Conservation (phyloP, 2,329 filamentous ascomycete genomes). For the Didymella arachidicola region DNA sequence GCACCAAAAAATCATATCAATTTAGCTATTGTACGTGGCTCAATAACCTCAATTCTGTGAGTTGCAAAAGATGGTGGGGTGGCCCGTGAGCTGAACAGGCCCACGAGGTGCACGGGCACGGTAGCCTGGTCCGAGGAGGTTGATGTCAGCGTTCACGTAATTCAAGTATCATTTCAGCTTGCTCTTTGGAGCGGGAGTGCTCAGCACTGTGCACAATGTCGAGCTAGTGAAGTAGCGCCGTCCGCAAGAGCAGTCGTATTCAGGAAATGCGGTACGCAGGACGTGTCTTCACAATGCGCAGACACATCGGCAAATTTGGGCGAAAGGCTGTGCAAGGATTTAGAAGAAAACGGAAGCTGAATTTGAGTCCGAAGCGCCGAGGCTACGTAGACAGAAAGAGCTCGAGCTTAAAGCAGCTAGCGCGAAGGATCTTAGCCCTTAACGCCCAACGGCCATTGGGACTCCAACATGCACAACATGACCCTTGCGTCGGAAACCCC, state of each 20-base stretch:
- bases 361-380: too few species aligned
- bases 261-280: not conserved
- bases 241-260: not conserved
- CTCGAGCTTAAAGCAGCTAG: not conserved
- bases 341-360: not conserved
- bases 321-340: not conserved
- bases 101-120: too few species aligned
- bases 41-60: too few species aligned
- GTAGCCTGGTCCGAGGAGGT: not conserved
- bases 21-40: too few species aligned
- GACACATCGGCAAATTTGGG: not conserved
- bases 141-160: not conserved
- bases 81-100: too few species aligned
- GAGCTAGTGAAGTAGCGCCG: not conserved
- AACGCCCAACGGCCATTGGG: not conserved
- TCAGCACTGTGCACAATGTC: not conserved
- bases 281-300: not conserved
- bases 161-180: not conserved
- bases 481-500: not conserved
- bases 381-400: not conserved
- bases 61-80: too few species aligned
- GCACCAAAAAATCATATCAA: too few species aligned
- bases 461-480: not conserved
- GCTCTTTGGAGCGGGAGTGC: not conserved
- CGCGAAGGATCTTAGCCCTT: not conserved